Evolutionary conservation across 2,329 filamentous ascomycete genomes (phyloP).

Genomic region (Dactylella cylindrospora): DNA sequence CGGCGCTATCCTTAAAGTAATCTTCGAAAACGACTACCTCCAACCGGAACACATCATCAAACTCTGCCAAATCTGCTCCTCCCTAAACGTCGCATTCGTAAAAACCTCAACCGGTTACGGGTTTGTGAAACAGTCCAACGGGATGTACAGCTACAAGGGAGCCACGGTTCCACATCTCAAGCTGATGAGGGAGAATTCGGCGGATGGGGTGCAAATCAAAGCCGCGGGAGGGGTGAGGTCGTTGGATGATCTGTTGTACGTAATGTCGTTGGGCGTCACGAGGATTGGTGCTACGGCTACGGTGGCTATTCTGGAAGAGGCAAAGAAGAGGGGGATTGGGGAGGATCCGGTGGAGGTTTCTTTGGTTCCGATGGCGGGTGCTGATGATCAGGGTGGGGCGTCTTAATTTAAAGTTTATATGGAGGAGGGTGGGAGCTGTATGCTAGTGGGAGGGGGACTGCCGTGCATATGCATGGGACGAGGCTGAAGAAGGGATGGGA

Average conservation of each 20-base stretch:
- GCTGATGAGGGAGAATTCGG: constrained; percentile 58
- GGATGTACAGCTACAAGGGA: constrained; percentile 59
- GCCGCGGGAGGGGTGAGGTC: constrained; percentile 62
- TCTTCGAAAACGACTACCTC: constrained; percentile 65
- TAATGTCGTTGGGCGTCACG: constrained; percentile 60
- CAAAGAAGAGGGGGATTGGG: constrained; percentile 57
- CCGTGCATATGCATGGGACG: too few relatives aligned
- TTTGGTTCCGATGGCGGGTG: constrained; percentile 40
- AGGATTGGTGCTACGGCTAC: constrained; percentile 62
- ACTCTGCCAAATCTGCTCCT: constrained; percentile 61
- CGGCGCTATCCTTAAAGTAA: constrained; percentile 61
- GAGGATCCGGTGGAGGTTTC: constrained; percentile 50
- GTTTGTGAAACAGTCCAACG: constrained; percentile 60
- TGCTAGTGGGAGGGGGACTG: too few relatives aligned
- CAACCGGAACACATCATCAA: constrained; percentile 56
- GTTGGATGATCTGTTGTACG: constrained; percentile 60
- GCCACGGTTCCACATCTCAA: constrained; percentile 59
- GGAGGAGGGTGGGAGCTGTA: too few relatives aligned
- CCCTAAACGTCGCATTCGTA: constrained; percentile 59
- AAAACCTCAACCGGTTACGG: constrained; percentile 65
- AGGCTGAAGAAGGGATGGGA: too few relatives aligned
- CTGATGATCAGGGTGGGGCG: constrained; percentile 6
- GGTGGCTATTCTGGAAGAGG: constrained; percentile 60
- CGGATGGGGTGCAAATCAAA: constrained; percentile 59
- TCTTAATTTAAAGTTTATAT: too few relatives aligned